Evolutionary conservation across 2,329 filamentous ascomycete genomes (phyloP).

Genomic region (Microdochium trichocladiopsis): DNA sequence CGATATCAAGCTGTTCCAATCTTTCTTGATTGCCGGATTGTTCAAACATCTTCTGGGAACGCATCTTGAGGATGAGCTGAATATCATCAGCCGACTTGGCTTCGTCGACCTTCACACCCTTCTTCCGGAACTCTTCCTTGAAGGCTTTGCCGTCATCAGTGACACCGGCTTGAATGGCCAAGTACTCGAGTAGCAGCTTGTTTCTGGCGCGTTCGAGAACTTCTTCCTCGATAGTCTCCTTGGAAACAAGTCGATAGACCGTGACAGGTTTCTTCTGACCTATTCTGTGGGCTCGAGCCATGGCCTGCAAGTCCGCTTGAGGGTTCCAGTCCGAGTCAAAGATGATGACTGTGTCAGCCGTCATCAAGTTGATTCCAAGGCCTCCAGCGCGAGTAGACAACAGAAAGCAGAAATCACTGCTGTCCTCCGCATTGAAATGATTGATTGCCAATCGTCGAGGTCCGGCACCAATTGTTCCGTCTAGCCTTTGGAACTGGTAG

Average conservation of each 20-base stretch:
- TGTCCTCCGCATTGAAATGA: slow-evolving; percentile 95
- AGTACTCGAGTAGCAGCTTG: slow-evolving; percentile 93
- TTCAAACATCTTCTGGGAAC: slow-evolving; percentile 99
- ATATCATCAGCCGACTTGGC: slow-evolving; percentile 92
- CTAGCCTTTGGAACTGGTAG: slow-evolving; percentile 91
- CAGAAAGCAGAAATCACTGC: slow-evolving; percentile 93
- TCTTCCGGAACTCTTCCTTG: slow-evolving; percentile 69
- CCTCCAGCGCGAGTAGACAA: slow-evolving; percentile 93
- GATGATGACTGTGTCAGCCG: slow-evolving; percentile 92
- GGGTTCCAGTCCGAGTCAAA: slow-evolving; percentile 99
- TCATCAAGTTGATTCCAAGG: slow-evolving; percentile 98
- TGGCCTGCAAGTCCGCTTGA: slow-evolving; percentile 94
- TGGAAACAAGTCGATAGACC: slow-evolving; percentile 92
- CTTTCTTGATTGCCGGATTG: slow-evolving; percentile 95
- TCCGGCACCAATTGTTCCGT: slow-evolving; percentile 87
- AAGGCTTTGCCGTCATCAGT: slow-evolving; percentile 88
- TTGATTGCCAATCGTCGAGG: slow-evolving; percentile 92
- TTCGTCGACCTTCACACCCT: slow-evolving; percentile 66
- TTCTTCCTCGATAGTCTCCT: slow-evolving; percentile 97
- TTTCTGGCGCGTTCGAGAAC: slow-evolving; percentile 93
- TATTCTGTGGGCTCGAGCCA: slow-evolving; percentile 97
- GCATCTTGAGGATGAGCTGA: slow-evolving; percentile 90
- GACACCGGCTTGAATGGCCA: slow-evolving; percentile 94
- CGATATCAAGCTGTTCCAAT: slow-evolving; percentile 94
- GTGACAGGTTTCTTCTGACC: slow-evolving; percentile 94